phyloP scores from a whole-genome alignment of 2,329 filamentous ascomycete genomes.

The Pseudogymnoascus sp. region DNA sequence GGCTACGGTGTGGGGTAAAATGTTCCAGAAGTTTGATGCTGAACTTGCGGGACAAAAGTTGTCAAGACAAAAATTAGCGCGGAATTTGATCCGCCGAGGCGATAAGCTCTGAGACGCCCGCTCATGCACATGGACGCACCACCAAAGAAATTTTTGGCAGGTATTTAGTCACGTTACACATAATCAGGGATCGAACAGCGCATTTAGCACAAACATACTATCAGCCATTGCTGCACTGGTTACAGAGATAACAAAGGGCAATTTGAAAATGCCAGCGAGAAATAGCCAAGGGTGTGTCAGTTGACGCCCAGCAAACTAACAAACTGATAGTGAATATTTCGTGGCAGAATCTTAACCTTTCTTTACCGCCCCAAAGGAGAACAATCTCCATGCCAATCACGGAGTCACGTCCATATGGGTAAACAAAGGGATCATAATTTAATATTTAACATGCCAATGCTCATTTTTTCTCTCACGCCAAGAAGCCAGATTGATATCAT shows the following conservation, averaged over 20 bases:
- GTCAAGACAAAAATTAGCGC: conserved; percentile 6
- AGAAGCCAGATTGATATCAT: conserved; percentile 5
- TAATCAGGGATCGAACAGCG: neutral
- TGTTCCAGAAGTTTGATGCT: conserved; percentile 7
- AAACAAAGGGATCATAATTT: conserved; percentile 5
- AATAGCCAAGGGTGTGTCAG: neutral
- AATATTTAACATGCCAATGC: conserved; percentile 7
- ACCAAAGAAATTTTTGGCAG: neutral
- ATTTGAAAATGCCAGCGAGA: neutral
- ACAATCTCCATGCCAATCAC: neutral
- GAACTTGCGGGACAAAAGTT: conserved; percentile 8
- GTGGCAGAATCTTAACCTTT: neutral
- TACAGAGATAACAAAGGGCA: neutral
- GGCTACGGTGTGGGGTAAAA: conserved; percentile 6
- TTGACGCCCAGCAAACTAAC: neutral
- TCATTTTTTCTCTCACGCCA: conserved; percentile 8
- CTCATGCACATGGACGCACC: neutral
- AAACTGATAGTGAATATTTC: neutral
- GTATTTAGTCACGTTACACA: neutral
- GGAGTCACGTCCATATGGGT: neutral
- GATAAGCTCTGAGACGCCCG: neutral
- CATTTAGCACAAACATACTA: neutral
- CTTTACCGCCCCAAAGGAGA: neutral
- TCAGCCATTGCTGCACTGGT: neutral
- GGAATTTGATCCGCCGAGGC: conserved; percentile 5